Conservation (phyloP, 2,329 filamentous ascomycete species). For the Xylaria sp. region DNA sequence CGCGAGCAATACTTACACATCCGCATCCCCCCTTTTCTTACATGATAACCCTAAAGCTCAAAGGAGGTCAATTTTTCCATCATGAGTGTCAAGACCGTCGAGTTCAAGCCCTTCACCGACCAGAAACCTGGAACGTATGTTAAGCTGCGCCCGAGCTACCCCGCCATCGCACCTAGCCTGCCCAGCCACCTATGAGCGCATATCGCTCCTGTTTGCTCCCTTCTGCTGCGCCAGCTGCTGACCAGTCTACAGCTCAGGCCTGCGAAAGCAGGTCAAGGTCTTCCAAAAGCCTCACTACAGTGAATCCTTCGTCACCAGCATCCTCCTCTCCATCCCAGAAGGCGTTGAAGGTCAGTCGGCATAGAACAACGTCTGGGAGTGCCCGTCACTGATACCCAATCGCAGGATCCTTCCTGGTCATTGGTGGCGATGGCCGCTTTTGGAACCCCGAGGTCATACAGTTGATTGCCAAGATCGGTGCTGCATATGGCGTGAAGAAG, state of each 20-base stretch:
- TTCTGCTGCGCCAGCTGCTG: conserved; percentile 10
- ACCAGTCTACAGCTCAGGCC: conserved; percentile 72
- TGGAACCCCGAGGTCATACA: conserved; percentile 97
- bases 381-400: conserved; percentile 8
- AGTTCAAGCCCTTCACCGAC: conserved; percentile 84
- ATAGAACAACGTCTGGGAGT: not conserved
- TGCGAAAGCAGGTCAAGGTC: conserved; percentile 98
- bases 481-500: conserved; percentile 98
- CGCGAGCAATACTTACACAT: not conserved
- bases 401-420: conserved; percentile 79
- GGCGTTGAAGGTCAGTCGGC: conserved; percentile 76
- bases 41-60: not conserved
- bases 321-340: conserved; percentile 94
- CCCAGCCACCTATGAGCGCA: not conserved
- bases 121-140: conserved; percentile 99
- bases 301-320: conserved; percentile 92
- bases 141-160: conserved; percentile 36
- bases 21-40: not conserved
- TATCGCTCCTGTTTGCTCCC: too few relatives aligned
- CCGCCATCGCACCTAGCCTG: conserved; percentile 32
- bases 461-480: conserved; percentile 94
- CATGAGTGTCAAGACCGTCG: conserved; percentile 78
- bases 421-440: conserved; percentile 95
- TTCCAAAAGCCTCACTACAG: conserved; percentile 96
- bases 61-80: conserved; percentile 7